Evolutionary conservation across 2,329 filamentous ascomycete species (phyloP).

Genomic region (Epicoccum sorghinum): DNA sequence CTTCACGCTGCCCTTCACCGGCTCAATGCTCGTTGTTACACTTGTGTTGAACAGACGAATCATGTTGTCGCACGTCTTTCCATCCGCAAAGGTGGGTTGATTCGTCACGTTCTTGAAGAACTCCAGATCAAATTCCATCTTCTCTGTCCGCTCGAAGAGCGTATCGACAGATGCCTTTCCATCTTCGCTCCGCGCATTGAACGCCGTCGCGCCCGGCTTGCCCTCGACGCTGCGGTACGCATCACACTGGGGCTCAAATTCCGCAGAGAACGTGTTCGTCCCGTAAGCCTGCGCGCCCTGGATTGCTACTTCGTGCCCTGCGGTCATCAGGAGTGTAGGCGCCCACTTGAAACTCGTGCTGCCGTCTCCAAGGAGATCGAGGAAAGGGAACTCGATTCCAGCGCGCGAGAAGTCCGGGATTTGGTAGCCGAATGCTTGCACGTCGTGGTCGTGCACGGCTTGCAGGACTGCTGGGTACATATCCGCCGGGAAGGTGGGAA

Average conservation of each 20-base stretch:
- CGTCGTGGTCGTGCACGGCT: slow-evolving; percentile 59
- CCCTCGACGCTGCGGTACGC: slow-evolving; percentile 49
- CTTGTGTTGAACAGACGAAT: slow-evolving; percentile 55
- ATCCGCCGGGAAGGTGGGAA: slow-evolving; percentile 57
- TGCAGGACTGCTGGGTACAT: slow-evolving; percentile 62
- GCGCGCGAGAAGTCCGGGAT: slow-evolving; percentile 58
- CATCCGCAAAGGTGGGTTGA: slow-evolving; percentile 57
- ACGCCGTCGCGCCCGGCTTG: slow-evolving; percentile 20
- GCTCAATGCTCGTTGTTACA: slow-evolving; percentile 47
- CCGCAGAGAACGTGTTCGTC: slow-evolving; percentile 49
- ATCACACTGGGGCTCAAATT: slow-evolving; percentile 57
- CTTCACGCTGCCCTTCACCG: slow-evolving; percentile 42
- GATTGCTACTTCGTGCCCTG: slow-evolving; percentile 52
- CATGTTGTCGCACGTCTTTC: slow-evolving; percentile 53
- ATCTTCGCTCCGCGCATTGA: slow-evolving; percentile 25
- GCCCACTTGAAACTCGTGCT: slow-evolving; percentile 58
- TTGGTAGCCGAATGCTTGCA: slow-evolving; percentile 52
- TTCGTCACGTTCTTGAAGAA: slow-evolving; percentile 61
- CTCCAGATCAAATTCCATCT: slow-evolving; percentile 46
- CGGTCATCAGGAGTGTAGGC: slow-evolving; percentile 56
- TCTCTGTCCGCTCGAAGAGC: slow-evolving; percentile 15
- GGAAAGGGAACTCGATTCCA: slow-evolving; percentile 62
- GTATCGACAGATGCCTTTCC: slow-evolving; percentile 20
- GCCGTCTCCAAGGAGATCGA: slow-evolving; percentile 60
- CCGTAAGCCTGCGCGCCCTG: slow-evolving; percentile 56